Base-by-base conservation (phyloP, 1,139 yeast species). In the Protomyces gravidus region DNA sequence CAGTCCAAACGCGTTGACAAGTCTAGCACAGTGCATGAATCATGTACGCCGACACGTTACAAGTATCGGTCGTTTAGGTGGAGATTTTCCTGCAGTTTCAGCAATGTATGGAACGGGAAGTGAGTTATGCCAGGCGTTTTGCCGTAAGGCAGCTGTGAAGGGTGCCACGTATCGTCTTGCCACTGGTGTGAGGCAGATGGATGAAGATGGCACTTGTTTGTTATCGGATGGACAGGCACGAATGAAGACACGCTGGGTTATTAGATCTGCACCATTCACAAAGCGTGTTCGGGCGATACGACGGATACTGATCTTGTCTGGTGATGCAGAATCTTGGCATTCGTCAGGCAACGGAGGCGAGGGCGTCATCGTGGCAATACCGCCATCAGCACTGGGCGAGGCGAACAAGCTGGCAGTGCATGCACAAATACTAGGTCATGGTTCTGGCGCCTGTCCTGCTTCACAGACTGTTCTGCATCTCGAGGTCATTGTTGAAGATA, bases 111-210 rank as follows among this genome's bases (percentile, higher is more conserved):
- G 98, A 61, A 95, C 96, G 1, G 94, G 96, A 0, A 97, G 97
- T 52, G 99, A 92, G 73, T 77, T 92, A 33, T 84, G 96, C 5
- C 99, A 92, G 74, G 99, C 97, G 1, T 92, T 92, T 71, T 90
- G 97, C 73, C 80, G 99, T 66, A 86, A 95, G 62, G 97, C 98
- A 3, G 98, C 99, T 13, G 98, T 92, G 63, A 97, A 95, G 30
- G 98, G 97, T 62, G 87, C 97, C 61, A 88, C 95, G 42, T 92
- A 90, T 73, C 89, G 89, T 73, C 78, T 92, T 61, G 82, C 19
- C 85, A 15, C 58, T 36, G 45, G 11, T 69, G 84, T 94, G 19
- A 65, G 79, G 81, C 65, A 97, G 90, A 70, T 94, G 95, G 33
- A 80, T 89, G 15, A 75, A 77, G 52, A 83, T 89, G 36, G 36